A percentile compares a stretch with the other conserved stretches of the same genome.
Conservation (phyloP, 768 basidiomycete species). For the Termitomyces sp. region DNA sequence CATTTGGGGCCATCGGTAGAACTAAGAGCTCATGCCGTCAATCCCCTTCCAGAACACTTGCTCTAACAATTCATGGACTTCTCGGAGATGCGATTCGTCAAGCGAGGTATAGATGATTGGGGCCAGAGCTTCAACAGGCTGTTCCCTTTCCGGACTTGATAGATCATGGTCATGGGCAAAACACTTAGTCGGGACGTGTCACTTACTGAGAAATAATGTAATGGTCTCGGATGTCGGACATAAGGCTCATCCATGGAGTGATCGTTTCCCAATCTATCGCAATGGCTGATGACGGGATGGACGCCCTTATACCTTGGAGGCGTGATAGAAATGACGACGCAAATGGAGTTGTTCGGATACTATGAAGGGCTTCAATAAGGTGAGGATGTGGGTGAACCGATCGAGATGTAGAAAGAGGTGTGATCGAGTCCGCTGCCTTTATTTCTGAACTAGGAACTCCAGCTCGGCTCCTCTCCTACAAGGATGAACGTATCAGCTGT, state of each 20-base stretch:
- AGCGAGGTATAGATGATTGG: constrained; percentile 65
- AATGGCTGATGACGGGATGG: constrained; percentile 33
- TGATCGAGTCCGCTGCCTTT: constrained; percentile 22
- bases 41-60: constrained; percentile 76
- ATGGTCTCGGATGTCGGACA: constrained; percentile 68
- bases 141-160: constrained; percentile 51
- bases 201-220: constrained; percentile 56
- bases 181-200: background rate
- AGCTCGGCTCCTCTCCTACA: constrained; percentile 27
- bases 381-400: constrained; percentile 22
- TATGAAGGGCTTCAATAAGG: constrained; percentile 46
- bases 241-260: constrained; percentile 71
- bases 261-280: constrained; percentile 69
- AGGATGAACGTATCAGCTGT: background rate
- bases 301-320: constrained; percentile 38
- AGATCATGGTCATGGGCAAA: background rate
- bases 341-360: constrained; percentile 60
- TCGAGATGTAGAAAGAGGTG: constrained; percentile 27
- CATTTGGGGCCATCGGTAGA: background rate
- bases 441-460: constrained; percentile 16
- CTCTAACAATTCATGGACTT: constrained; percentile 66
- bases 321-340: constrained; percentile 63
- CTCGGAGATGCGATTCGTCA: constrained; percentile 51
- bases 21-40: constrained; percentile 42
- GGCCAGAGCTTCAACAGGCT: constrained; percentile 31